A percentile compares a stretch with the other conserved stretches of the same genome.
Conservation (phyloP, 768 basidiomycete genomes). For the Xerocomus brunneocitrinus region DNA sequence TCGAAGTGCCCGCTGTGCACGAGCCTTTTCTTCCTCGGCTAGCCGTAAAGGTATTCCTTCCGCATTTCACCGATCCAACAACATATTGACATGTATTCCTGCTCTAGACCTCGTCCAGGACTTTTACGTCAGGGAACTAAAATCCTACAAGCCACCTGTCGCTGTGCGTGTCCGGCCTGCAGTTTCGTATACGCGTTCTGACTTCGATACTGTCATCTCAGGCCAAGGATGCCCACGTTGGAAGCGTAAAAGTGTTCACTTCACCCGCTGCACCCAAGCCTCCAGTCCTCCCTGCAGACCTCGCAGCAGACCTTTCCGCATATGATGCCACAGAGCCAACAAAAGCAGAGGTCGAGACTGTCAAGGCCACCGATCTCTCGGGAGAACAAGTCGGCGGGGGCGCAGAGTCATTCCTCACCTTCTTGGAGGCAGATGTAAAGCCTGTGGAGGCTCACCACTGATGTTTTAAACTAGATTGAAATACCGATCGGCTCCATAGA, state of each 20-base stretch:
- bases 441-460: constrained; percentile 57
- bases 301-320: constrained; percentile 81
- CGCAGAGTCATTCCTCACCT: constrained; percentile 72
- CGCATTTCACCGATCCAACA: constrained; percentile 25
- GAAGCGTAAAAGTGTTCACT: constrained; percentile 77
- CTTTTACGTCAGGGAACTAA: constrained; percentile 85
- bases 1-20: constrained; percentile 43
- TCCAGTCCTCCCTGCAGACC: constrained; percentile 74
- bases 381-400: constrained; percentile 33
- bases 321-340: constrained; percentile 83
- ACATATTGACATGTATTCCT: not conserved
- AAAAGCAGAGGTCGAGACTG: constrained; percentile 39
- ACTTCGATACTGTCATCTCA: constrained; percentile 27
- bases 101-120: constrained; percentile 85
- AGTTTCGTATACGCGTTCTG: not conserved
- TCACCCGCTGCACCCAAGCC: constrained; percentile 69
- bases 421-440: constrained; percentile 79
- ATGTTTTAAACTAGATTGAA: constrained; percentile 17
- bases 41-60: constrained; percentile 56
- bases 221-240: constrained; percentile 90
- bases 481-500: constrained; percentile 17
- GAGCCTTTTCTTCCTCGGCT: constrained; percentile 57
- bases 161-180: constrained; percentile 45
- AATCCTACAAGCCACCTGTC: constrained; percentile 77
- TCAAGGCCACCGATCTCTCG: constrained; percentile 22